These are phyloP conservation scores for Wickerhamiella spandovensis DNA, from an alignment of 805 yeast genomes.

Conservation along the genomic window DNA sequence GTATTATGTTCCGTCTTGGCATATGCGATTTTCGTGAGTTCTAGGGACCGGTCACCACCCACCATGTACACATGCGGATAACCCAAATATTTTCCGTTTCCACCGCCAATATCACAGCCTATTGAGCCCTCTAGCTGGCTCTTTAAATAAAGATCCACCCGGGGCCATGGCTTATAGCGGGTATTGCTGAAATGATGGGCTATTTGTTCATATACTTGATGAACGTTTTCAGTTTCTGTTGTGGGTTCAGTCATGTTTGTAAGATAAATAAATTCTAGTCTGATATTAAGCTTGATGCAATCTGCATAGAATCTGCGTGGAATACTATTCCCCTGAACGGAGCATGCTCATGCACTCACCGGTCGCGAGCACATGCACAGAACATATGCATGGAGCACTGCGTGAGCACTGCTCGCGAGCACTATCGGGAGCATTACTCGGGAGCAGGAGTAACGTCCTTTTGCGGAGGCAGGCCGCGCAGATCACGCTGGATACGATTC, in stretches of 20 bases:
- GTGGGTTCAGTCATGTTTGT: not conserved
- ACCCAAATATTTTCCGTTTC: constrained; percentile 85
- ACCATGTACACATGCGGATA: constrained; percentile 55
- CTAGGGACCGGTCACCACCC: constrained; percentile 38
- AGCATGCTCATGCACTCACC: too few species aligned
- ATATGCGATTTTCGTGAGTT: constrained; percentile 25
- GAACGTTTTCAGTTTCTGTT: constrained; percentile 72
- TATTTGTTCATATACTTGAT: constrained; percentile 82
- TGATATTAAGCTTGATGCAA: too few species aligned
- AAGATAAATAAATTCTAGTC: not conserved
- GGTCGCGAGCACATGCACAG: too few species aligned
- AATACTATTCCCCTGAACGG: too few species aligned
- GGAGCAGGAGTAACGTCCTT: not conserved
- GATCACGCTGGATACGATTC: constrained; percentile 60
- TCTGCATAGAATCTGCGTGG: too few species aligned
- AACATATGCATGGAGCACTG: too few species aligned
- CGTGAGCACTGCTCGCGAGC: too few species aligned
- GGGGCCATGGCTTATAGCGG: constrained; percentile 95
- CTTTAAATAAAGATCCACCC: constrained; percentile 59
- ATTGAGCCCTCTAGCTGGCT: constrained; percentile 39
- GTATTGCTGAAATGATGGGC: constrained; percentile 91
- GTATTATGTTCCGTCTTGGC: constrained; percentile 50
- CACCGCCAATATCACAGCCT: constrained; percentile 94
- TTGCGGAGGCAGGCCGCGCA: constrained; percentile 65
- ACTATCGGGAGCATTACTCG: not conserved